Conservation (phyloP, 2,329 filamentous ascomycete species). For the Tolypocladium ovalisporum region DNA sequence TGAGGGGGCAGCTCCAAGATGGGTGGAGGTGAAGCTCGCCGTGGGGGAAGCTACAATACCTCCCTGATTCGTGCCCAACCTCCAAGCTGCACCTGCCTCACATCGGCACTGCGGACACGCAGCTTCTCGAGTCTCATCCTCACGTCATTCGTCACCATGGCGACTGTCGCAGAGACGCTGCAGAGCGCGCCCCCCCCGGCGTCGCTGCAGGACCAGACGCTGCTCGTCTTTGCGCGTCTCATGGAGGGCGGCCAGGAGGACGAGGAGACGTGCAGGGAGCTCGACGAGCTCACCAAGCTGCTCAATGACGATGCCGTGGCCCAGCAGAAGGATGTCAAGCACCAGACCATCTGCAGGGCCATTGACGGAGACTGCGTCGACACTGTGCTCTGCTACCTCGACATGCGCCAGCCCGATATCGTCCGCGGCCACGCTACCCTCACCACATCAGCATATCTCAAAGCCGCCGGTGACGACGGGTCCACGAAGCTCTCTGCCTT, state of each 20-base stretch:
- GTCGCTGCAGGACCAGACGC: constrained; percentile 50
- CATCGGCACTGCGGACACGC: background rate
- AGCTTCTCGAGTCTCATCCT: background rate
- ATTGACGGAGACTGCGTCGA: constrained; percentile 70
- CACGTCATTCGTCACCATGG: constrained; percentile 15
- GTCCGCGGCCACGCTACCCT: constrained; percentile 75
- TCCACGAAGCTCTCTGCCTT: constrained; percentile 61
- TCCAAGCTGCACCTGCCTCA: background rate
- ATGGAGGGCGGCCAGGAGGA: constrained; percentile 88
- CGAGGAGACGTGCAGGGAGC: constrained; percentile 51
- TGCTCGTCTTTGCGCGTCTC: constrained; percentile 73
- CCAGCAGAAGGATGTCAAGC: constrained; percentile 29
- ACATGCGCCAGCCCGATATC: constrained; percentile 64
- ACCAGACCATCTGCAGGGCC: constrained; percentile 43
- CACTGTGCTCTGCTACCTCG: constrained; percentile 75
- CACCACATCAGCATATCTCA: constrained; percentile 72
- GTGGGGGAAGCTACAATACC: background rate
- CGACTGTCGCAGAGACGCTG: constrained; percentile 19
- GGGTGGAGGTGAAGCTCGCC: background rate
- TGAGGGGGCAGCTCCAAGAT: background rate
- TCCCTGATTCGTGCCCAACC: background rate
- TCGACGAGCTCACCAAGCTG: constrained; percentile 48
- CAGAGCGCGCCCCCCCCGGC: constrained; percentile 18
- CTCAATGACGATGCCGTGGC: constrained; percentile 42
- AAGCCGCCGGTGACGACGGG: constrained; percentile 62